These are phyloP conservation scores for Chytriomyces hyalinus DNA, from an alignment of 192 early-diverging fungal species.

Conservation along the genomic window DNA sequence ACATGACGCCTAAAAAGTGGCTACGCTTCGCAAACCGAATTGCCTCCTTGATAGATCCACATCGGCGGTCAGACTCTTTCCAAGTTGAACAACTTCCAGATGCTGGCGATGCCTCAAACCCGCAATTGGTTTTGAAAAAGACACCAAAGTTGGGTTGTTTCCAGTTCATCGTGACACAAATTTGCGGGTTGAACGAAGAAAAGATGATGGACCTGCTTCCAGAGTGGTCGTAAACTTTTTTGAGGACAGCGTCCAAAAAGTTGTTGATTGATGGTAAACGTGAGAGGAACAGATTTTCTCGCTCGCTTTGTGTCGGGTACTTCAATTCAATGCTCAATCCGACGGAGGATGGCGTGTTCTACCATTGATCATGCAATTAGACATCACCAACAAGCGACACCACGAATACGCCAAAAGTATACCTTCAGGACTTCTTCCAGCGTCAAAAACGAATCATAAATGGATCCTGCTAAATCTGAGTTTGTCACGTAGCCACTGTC, in stretches of 20 bases:
- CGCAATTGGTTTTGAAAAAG: constrained; percentile 88
- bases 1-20: constrained; percentile 92
- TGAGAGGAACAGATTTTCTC: constrained; percentile 52
- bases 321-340: constrained; percentile 88
- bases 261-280: constrained; percentile 76
- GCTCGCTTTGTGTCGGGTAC: constrained; percentile 79
- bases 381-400: neutral
- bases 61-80: constrained; percentile 47
- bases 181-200: constrained; percentile 86
- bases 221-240: constrained; percentile 82
- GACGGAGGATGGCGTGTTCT: constrained; percentile 68
- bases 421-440: constrained; percentile 81
- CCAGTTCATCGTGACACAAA: constrained; percentile 96
- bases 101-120: constrained; percentile 44
- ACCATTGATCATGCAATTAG: constrained; percentile 32
- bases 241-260: constrained; percentile 87
- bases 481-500: constrained; percentile 1
- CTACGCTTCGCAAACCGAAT: constrained; percentile 90
- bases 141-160: constrained; percentile 98
- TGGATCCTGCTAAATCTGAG: constrained; percentile 10
- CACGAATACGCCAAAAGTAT: neutral
- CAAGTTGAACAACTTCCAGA: constrained; percentile 15
- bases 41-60: constrained; percentile 87
- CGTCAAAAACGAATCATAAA: constrained; percentile 44
- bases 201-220: constrained; percentile 72